Conservation (phyloP, 2,329 filamentous ascomycete genomes). For the Trichoderma citrinoviride region DNA sequence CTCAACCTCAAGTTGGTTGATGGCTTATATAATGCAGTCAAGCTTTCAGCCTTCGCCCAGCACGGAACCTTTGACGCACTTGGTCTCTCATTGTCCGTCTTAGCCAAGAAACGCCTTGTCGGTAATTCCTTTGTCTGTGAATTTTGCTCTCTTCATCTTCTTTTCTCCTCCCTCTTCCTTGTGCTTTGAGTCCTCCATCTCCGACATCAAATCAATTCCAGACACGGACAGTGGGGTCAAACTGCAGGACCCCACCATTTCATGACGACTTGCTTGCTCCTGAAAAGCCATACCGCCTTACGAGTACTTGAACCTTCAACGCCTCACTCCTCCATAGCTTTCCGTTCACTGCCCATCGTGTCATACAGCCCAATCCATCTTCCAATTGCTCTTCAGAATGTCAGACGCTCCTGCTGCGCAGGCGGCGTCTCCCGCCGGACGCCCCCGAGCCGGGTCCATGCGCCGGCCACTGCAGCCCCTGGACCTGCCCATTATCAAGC, state of each 20-base stretch:
- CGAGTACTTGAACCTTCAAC: neutral
- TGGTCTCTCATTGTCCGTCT: too few species aligned
- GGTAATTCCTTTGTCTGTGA: neutral
- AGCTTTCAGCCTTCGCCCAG: neutral
- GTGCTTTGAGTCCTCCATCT: neutral
- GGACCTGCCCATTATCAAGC: constrained; percentile 73
- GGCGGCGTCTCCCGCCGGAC: constrained; percentile 27
- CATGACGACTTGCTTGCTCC: constrained; percentile 17
- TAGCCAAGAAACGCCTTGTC: neutral
- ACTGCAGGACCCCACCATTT: constrained; percentile 14
- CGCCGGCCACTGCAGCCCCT: constrained; percentile 62
- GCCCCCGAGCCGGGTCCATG: constrained; percentile 33
- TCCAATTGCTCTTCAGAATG: constrained; percentile 27
- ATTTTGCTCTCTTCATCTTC: too few species aligned
- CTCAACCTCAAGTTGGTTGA: too few species aligned
- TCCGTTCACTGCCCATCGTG: neutral
- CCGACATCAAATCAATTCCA: neutral
- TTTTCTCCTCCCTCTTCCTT: too few species aligned
- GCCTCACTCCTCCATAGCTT: neutral
- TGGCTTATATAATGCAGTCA: constrained; percentile 1
- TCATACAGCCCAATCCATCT: neutral
- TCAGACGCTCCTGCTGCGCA: constrained; percentile 45
- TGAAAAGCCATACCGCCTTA: constrained; percentile 19
- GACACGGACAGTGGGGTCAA: constrained; percentile 6
- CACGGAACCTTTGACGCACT: too few species aligned